phyloP scores from a whole-genome alignment of 495 filamentous ascomycete species.

The Podospora didyma region DNA sequence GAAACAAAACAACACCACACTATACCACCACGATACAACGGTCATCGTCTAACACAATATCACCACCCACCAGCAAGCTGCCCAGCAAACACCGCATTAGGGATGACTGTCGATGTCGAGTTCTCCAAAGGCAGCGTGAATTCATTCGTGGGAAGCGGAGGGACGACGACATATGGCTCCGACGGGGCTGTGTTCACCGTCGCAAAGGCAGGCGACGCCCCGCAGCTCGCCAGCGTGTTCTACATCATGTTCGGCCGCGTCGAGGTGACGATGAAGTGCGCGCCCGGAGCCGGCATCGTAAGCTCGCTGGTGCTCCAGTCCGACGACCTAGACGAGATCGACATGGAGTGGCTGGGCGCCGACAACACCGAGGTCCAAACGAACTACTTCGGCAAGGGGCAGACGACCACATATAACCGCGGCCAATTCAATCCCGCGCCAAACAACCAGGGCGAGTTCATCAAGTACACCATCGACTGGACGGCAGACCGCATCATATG shows the following conservation, averaged over 20 bases:
- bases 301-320: conserved; percentile 85
- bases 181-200: conserved; percentile 86
- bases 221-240: conserved; percentile 70
- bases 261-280: conserved; percentile 66
- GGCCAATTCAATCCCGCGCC: conserved; percentile 65
- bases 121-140: conserved; percentile 69
- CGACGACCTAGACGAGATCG: conserved; percentile 90
- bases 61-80: conserved; percentile 45
- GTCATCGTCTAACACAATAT: conserved; percentile 1
- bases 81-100: conserved; percentile 75
- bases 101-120: conserved; percentile 72
- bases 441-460: conserved; percentile 60
- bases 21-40: neutral
- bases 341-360: conserved; percentile 78
- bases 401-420: conserved; percentile 67
- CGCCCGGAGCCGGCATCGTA: conserved; percentile 69
- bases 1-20: neutral
- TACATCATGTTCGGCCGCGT: conserved; percentile 84
- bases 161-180: conserved; percentile 60
- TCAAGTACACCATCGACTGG: conserved; percentile 94
- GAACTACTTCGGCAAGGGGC: conserved; percentile 94
- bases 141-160: conserved; percentile 66
- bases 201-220: conserved; percentile 73
- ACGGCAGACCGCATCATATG: conserved; percentile 70
- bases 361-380: conserved; percentile 66